Base-by-base conservation (phyloP, 2,329 filamentous ascomycete species). In the Xylariaceae sp. region DNA sequence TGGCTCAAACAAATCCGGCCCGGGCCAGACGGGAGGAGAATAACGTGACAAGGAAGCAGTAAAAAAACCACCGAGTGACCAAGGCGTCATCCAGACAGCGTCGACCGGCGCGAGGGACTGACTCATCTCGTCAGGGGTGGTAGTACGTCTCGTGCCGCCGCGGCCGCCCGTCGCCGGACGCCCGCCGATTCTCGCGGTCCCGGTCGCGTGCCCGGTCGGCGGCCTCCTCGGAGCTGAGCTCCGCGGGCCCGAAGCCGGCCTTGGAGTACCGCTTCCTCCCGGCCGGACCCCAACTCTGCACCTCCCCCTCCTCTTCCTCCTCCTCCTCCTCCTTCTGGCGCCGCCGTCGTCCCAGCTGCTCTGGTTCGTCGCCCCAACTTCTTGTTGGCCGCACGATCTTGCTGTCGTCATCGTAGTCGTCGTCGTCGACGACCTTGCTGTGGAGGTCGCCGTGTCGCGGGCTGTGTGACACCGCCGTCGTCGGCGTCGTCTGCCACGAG, bases 181-280 rank as follows among this genome's bases (percentile, higher is more conserved):
- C 7, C 25, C 9, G 25, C 25, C 7, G 27, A n/a, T n/a, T n/a
- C n/a, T n/a, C 15, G 13, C 27, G 14, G 27, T 14, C 12, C 24
- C 27, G n/a, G 33, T 25, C 10, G 26, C 33, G 11, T 31, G 22
- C 28, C 19, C 19, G 13, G n/a, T 7, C 28, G 5, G 32, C 16
- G 6, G 17, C 19, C 13, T 12, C 26, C 25, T 35, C 28, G 7
- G 28, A 18, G 24, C 24, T 23, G 14, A 39, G 17, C 24, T 39
- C 37, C 32, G 29, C n/a, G 15, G 37, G 35, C 25, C 35, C 29
- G 26, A 37, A 32, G 11, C 35, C 29, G 22, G 15, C 29, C 8
- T 13, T 29, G n/a, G 35, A 8, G 35, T 37, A 37, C 11, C 18
- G 15, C 13, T 17, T 32, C n/a, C n/a, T n/a, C 9, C 23, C 7